Conservation (phyloP, 1,284 basidiomycete genomes). For the Cerioporus squamosus region DNA sequence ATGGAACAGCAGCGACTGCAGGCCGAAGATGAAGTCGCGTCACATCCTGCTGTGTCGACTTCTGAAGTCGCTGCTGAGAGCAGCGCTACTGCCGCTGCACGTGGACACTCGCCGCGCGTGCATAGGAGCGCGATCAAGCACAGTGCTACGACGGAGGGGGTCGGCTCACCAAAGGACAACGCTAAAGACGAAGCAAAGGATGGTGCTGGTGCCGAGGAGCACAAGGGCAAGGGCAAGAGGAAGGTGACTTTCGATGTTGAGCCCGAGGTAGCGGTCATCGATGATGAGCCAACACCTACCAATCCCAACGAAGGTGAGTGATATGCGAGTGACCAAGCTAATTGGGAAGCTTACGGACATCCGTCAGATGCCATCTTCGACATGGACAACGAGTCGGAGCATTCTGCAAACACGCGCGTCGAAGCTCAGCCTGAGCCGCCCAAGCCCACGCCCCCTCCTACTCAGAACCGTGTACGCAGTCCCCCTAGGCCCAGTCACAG, state of each 20-base stretch:
- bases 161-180: slow-evolving; percentile 17
- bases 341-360: slow-evolving; percentile 11
- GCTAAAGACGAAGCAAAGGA: not conserved
- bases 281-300: slow-evolving; percentile 22
- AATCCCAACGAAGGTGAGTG: slow-evolving; percentile 32
- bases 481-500: slow-evolving; percentile 29
- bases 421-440: slow-evolving; percentile 18
- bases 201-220: slow-evolving; percentile 1
- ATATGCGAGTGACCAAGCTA: not conserved
- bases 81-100: slow-evolving; percentile 9
- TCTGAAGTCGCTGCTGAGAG: slow-evolving; percentile 8
- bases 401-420: slow-evolving; percentile 13
- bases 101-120: slow-evolving; percentile 30
- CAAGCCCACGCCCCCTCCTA: slow-evolving; percentile 22
- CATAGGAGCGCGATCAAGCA: slow-evolving; percentile 37
- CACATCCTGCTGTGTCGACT: slow-evolving; percentile 5
- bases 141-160: slow-evolving; percentile 8
- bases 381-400: slow-evolving; percentile 53
- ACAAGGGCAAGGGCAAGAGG: slow-evolving; percentile 53
- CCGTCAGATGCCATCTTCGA: slow-evolving; percentile 68
- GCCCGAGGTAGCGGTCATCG: slow-evolving; percentile 54
- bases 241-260: slow-evolving; percentile 78
- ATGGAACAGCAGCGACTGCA: slow-evolving; percentile 37
- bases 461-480: slow-evolving; percentile 21
- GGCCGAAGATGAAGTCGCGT: slow-evolving; percentile 16